These are phyloP conservation scores for Zea mays DNA, from an alignment of 176 grass and related monocot genomes.

Conservation along the genomic window Zm-B73-REFERENCE-NAM-5.0 NC_050099.1:246311501-246312000, in stretches of 20 bases:
- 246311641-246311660: neutral
- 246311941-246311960: too few species aligned
- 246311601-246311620: constrained; percentile 75
- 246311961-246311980: too few species aligned
- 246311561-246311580: constrained; percentile 98
- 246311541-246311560: constrained; percentile 85
- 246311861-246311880: neutral
- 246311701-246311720: constrained; percentile 81
- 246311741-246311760: constrained; percentile 99
- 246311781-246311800: neutral
- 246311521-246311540: constrained; percentile 35
- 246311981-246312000: too few species aligned
- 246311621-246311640: constrained; percentile 11
- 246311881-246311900: neutral
- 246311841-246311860: neutral
- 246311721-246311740: constrained; percentile 86
- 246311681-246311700: constrained; percentile 56
- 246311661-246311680: constrained; percentile 24
- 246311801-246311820: neutral
- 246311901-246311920: neutral
- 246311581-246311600: constrained; percentile 81
- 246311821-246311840: neutral
- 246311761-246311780: constrained; percentile 32
- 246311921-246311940: neutral
- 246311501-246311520: constrained; percentile 10